Percentiles rank a stretch among this genome's conserved stretches.
These are phyloP conservation scores for Penicillium silybi DNA, from an alignment of 495 filamentous ascomycete genomes.

Conservation along the genomic window DNA sequence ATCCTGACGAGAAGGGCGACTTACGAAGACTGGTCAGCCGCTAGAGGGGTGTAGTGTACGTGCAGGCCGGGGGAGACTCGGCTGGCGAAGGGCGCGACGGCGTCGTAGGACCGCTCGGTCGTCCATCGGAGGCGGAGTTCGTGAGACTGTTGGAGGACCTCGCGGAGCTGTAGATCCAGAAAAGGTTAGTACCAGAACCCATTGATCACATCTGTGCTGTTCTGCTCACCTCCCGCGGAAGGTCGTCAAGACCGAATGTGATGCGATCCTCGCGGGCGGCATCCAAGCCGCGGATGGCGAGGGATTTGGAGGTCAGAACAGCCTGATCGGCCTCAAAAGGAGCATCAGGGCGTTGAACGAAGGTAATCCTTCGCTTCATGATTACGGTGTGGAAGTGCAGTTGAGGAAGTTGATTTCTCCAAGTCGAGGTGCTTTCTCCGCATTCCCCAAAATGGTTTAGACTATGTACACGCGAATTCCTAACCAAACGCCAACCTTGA, in stretches of 20 bases:
- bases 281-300: conserved; percentile 50
- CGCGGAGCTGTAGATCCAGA: conserved; percentile 43
- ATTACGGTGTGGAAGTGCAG: not conserved
- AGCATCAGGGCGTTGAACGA: conserved; percentile 59
- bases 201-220: not conserved
- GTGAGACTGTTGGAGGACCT: conserved; percentile 60
- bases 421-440: conserved; percentile 22
- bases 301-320: conserved; percentile 40
- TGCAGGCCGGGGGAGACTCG: conserved; percentile 78
- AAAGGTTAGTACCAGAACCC: not conserved
- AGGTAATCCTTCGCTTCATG: conserved; percentile 88
- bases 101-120: conserved; percentile 49
- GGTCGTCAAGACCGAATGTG: conserved; percentile 68
- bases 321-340: conserved; percentile 59
- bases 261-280: conserved; percentile 77
- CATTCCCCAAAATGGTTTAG: conserved; percentile 24
- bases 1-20: conserved; percentile 3
- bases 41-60: conserved; percentile 66
- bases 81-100: conserved; percentile 66
- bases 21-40: conserved; percentile 38
- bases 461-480: conserved; percentile 7
- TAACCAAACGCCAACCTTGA: not conserved
- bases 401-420: conserved; percentile 8
- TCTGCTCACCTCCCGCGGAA: conserved; percentile 59
- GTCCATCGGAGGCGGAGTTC: conserved; percentile 83